Conservation (phyloP, 2,329 filamentous ascomycete genomes). For the Aspergillus sp. region DNA sequence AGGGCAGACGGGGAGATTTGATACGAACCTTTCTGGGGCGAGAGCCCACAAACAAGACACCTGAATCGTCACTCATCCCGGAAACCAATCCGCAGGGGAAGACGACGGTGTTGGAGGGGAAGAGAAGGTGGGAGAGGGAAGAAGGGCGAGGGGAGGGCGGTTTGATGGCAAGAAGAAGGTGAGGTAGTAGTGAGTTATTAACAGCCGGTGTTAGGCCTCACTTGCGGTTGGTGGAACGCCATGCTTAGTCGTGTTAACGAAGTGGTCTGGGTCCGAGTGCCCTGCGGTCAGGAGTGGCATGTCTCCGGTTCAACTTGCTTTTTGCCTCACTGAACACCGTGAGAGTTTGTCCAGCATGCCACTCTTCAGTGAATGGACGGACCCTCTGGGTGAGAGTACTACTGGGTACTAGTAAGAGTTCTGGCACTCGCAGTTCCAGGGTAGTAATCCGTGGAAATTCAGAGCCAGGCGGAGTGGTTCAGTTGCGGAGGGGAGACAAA, state of each 20-base stretch:
- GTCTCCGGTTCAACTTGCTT: neutral
- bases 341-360: neutral
- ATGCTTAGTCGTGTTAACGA: constrained; percentile 16
- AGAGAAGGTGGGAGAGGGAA: constrained; percentile 10
- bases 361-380: neutral
- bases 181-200: constrained; percentile 13
- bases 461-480: too few species aligned
- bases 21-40: constrained; percentile 42
- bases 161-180: constrained; percentile 6
- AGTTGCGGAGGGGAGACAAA: too few species aligned
- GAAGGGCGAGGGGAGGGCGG: constrained; percentile 9
- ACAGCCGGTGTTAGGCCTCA: constrained; percentile 12
- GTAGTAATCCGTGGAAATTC: too few species aligned
- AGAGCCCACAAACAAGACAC: constrained; percentile 39
- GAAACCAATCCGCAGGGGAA: neutral
- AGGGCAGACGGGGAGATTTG: constrained; percentile 4
- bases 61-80: constrained; percentile 40
- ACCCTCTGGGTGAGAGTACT: too few species aligned
- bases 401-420: too few species aligned
- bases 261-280: constrained; percentile 18
- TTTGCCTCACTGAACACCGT: neutral
- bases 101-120: neutral
- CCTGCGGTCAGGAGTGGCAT: constrained; percentile 18
- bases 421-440: too few species aligned
- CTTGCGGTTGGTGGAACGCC: constrained; percentile 17